These are phyloP conservation scores for Diaporthe amygdali DNA, from an alignment of 2,329 filamentous ascomycete species.

Conservation along the genomic window DNA sequence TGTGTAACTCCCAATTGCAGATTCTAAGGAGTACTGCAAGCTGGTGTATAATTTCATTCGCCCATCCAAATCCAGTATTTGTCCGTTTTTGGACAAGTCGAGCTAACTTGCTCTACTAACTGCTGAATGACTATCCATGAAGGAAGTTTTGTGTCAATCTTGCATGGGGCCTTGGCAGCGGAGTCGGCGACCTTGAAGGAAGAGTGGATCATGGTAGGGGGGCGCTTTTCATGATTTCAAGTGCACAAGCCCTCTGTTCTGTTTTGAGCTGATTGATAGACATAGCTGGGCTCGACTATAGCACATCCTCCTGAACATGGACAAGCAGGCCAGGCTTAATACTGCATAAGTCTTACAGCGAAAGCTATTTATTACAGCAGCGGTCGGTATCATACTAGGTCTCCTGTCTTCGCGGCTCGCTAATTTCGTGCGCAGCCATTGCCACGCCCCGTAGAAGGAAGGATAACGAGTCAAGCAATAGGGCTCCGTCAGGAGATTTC, in stretches of 20 bases:
- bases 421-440: neutral
- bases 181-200: neutral
- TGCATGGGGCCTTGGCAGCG: constrained; percentile 1
- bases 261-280: neutral
- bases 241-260: neutral
- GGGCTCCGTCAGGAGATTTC: neutral
- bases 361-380: neutral
- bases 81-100: no score
- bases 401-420: neutral
- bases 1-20: neutral
- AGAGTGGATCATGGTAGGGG: neutral
- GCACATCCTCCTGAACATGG: neutral
- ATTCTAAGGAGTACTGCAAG: neutral
- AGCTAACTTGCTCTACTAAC: no score
- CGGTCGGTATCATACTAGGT: neutral
- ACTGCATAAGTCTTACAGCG: neutral
- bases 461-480: neutral
- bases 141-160: neutral
- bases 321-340: neutral
- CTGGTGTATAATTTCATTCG: no score
- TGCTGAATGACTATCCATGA: neutral
- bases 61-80: no score
- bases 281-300: neutral
- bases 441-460: neutral
- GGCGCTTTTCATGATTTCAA: neutral